A percentile compares a stretch with the other conserved stretches of the same genome.
Evolutionary conservation across 306 rosid species (phyloP).

Genomic region (Cajanus cajan): DNA sequence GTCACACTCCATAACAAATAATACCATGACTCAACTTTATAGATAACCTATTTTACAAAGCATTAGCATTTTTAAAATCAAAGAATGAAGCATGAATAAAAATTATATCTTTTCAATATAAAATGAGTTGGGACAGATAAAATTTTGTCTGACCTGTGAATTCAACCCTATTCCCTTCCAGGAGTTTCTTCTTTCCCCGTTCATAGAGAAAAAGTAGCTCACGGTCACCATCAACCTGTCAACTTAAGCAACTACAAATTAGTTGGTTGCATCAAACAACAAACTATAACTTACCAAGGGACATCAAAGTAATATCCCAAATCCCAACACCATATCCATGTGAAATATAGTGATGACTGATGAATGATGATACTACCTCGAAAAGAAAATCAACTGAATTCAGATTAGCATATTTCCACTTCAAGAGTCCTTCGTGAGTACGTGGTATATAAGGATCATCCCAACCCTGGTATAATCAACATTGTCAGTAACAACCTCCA

Average conservation of each 20-base stretch:
- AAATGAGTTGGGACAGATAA: conserved; percentile 19
- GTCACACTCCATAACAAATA: background rate
- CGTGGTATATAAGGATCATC: conserved; percentile 97
- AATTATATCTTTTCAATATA: background rate
- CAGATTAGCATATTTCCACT: conserved; percentile 91
- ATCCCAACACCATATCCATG: conserved; percentile 21
- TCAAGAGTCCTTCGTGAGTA: conserved; percentile 95
- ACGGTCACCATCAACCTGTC: conserved; percentile 71
- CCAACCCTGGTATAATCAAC: conserved; percentile 82
- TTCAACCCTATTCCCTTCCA: conserved; percentile 89
- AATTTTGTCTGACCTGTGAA: conserved; percentile 61
- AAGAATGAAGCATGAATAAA: background rate
- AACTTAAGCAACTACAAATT: conserved; percentile 36
- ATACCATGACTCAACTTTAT: background rate
- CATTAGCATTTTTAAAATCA: background rate
- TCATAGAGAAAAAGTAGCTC: conserved; percentile 69
- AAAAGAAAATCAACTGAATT: conserved; percentile 97
- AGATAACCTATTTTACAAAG: background rate
- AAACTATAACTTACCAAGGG: conserved; percentile 9
- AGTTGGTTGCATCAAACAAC: conserved; percentile 27
- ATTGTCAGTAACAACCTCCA: conserved; percentile 19
- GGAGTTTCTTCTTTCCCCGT: conserved; percentile 87
- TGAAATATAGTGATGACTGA: conserved; percentile 9
- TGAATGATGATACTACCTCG: conserved; percentile 56
- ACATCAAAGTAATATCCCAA: conserved; percentile 23